These are phyloP conservation scores for Diaporthe nobilis DNA, from an alignment of 2,329 filamentous ascomycete species.

Conservation along the genomic window DNA sequence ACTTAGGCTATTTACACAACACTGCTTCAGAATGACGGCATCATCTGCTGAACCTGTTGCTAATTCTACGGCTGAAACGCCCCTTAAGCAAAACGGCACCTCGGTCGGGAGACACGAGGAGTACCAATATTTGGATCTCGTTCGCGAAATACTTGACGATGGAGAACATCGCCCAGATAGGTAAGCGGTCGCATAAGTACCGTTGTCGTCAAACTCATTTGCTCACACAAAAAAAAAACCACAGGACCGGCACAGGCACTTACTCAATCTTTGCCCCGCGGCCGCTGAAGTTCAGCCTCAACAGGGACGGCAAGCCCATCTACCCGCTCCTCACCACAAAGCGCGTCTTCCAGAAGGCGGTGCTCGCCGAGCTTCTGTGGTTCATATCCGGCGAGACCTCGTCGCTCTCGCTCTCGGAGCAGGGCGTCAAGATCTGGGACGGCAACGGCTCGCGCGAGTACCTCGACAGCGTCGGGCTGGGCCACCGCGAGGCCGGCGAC, in stretches of 20 bases:
- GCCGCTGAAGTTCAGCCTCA: constrained; percentile 89
- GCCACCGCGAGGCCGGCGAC: constrained; percentile 87
- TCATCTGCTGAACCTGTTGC: constrained; percentile 33
- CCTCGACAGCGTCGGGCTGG: constrained; percentile 87
- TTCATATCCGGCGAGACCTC: constrained; percentile 91
- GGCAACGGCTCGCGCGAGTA: constrained; percentile 94
- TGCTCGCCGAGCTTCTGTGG: constrained; percentile 95
- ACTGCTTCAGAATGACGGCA: constrained; percentile 28
- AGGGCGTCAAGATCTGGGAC: constrained; percentile 97
- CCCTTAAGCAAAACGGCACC: constrained; percentile 26
- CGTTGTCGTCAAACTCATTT: constrained; percentile 5
- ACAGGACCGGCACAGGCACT: constrained; percentile 92
- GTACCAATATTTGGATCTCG: constrained; percentile 91
- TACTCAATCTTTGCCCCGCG: constrained; percentile 89
- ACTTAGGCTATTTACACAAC: background rate
- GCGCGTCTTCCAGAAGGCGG: constrained; percentile 91
- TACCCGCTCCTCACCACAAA: constrained; percentile 97
- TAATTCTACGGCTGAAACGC: constrained; percentile 1
- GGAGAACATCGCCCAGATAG: constrained; percentile 93
- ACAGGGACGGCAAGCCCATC: constrained; percentile 72
- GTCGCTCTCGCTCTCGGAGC: constrained; percentile 80
- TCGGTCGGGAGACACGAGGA: constrained; percentile 78
- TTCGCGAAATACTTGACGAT: constrained; percentile 83
- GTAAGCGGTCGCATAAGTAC: constrained; percentile 56
- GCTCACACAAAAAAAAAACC: background rate